A percentile compares a stretch with the other conserved stretches of the same genome.
Conservation (phyloP, 331 rosid genomes). For the Malus hybrid region DNA sequence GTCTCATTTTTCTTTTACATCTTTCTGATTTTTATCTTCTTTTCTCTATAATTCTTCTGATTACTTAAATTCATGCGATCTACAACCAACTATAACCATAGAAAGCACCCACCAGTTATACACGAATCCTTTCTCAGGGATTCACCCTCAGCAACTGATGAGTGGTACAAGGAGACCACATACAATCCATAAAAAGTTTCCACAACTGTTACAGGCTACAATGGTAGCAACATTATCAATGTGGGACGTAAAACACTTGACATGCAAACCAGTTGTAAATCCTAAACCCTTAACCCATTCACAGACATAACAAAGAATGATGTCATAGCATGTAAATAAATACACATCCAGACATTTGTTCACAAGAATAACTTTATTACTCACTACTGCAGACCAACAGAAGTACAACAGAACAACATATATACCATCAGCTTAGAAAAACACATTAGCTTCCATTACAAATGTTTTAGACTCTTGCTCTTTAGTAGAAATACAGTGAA, state of each 20-base stretch:
- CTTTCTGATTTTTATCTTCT: not conserved
- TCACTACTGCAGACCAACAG: not conserved
- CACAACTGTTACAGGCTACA: not conserved
- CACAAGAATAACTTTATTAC: not conserved
- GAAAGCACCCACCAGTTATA: not conserved
- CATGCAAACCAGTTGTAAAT: not conserved
- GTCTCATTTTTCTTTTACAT: not conserved
- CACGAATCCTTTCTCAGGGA: not conserved
- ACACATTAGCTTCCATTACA: not conserved
- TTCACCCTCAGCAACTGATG: not conserved
- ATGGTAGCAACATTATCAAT: not conserved
- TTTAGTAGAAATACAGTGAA: no score
- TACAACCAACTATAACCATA: not conserved
- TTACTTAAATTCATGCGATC: not conserved
- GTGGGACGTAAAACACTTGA: not conserved
- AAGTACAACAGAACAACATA: not conserved
- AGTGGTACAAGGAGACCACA: not conserved
- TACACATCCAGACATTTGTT: not conserved
- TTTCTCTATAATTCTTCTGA: not conserved
- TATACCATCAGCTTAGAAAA: not conserved
- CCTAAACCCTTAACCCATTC: not conserved
- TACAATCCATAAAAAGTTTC: not conserved
- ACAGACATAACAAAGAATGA: not conserved
- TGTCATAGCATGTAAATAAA: not conserved
- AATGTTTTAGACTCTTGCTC: no score